Base-by-base conservation (phyloP, 352 stramenopile species). In the Pythium utonaiense region DNA sequence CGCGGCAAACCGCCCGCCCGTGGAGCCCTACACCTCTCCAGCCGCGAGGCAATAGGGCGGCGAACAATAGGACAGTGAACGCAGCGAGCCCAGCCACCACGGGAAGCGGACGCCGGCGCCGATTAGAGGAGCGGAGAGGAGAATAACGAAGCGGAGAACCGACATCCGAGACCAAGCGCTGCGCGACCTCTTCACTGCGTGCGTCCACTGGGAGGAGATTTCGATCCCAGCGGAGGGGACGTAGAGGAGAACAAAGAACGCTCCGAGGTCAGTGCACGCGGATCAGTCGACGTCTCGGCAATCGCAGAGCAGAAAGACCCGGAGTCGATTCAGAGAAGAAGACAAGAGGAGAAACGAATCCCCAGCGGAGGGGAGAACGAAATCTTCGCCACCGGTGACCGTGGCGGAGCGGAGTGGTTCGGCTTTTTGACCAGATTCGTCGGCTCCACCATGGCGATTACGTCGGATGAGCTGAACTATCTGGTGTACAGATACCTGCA, bases 401-500 rank as follows among this genome's bases (percentile, higher is more conserved):
- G 17, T 19, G 38, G 38, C 38, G 38, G 38, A 45, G 38, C 38
- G 38, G 38, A 45, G 38, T 27, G 38, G 24, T 45, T 19, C 19
- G 38, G 53, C 53, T 16, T 10, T 41, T 17, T 30, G 42, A 47
- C 25, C 30, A 21, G 19, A 48, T 25, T 22, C 27, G 21, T 10
- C 27, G 21, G 38, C 19, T 4, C 19, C n/a, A 63, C 71, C 31
- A 96, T 97, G 90, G 78, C 85, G 64, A 93, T 97, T 66, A 96
- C 81, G 34, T 96, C 86, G 53, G 96, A 99, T 66, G 97, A 99
- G 78, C 80, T 99, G 28, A 99, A 99, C 74, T 98, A 98, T 76
- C 82, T 99, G 38, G 87, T 99, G 24, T 99, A 98, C 74, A 83
- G 96, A 59, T 99, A 99, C 71, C 83, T 99, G 48, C 92, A 98